Base-by-base conservation (phyloP, 345 rosid species). In the Euphorbia peplus region DNA sequence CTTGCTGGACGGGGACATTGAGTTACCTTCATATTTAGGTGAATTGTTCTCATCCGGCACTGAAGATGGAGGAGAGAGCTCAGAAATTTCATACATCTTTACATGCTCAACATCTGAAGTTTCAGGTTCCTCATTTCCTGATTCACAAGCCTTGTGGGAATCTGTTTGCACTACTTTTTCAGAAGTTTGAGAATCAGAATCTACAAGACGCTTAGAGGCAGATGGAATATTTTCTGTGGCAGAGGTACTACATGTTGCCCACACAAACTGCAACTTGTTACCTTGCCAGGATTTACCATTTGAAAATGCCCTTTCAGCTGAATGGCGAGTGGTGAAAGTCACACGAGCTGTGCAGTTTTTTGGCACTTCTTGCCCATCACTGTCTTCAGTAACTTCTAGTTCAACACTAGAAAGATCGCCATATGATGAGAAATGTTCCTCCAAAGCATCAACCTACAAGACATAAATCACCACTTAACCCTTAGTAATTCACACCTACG, bases 201-300 rank as follows among this genome's bases (percentile, higher is more conserved):
- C 76, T 67, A 18, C n/a, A 29, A 66, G 39, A 41, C 66, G 68
- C 61, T 77, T 79, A 4, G 65, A 42, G 18, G 74, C 53, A 54
- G 83, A 35, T 8, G 71, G 10, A 25, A 78, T 67, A 60, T 75
- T 81, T 62, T 75, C 82, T 74, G 58, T 80, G 74, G 71, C 58
- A 64, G 70, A 72, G 66, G 77, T 66, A 60, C 72, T 79, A 42
- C 83, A 79, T 61, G 76, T 77, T 78, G 79, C 67, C 99, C 99
- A 95, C 47, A 30, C 62, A 54, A 91, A 82, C 83, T 82, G 87
- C 85, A 95, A 79, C 69, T 60, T 75, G 65, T 87, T 84, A 69
- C 89, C 93, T 81, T 84, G 79, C 97, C 97, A 95, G 71, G 79
- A 78, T 79, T 90, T 95, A 74, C 84, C 95, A 75, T 87, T 86